phyloP scores from a whole-genome alignment of 225 moss, liverwort and hornwort species.

The Sphagnum contortum region DNA sequence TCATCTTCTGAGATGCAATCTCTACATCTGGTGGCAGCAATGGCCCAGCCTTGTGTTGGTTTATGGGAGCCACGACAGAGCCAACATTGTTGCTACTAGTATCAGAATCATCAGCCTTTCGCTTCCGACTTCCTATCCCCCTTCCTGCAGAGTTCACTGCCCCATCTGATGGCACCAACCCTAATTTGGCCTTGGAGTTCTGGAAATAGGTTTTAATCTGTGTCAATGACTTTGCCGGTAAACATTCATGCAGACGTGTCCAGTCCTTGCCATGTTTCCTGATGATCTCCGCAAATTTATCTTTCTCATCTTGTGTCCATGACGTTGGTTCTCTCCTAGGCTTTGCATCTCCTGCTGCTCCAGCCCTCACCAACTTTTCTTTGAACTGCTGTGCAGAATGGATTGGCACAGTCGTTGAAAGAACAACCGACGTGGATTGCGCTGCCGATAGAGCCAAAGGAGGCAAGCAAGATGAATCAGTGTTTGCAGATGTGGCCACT shows the following conservation, averaged over 20 bases:
- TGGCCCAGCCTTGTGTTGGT: constrained; percentile 43
- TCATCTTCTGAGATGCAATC: constrained; percentile 56
- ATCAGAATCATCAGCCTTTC: constrained; percentile 94
- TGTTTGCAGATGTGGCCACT: constrained; percentile 48
- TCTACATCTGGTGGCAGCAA: constrained; percentile 49
- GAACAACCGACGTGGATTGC: constrained; percentile 35
- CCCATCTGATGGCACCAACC: constrained; percentile 58
- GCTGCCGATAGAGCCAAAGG: constrained; percentile 21
- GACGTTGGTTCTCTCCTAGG: constrained; percentile 93
- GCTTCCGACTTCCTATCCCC: constrained; percentile 69
- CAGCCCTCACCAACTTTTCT: constrained; percentile 58
- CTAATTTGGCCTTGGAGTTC: constrained; percentile 95
- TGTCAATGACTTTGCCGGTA: constrained; percentile 89
- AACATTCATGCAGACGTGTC: constrained; percentile 67
- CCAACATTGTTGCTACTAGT: constrained; percentile 83
- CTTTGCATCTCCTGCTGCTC: constrained; percentile 60
- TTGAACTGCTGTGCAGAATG: constrained; percentile 41
- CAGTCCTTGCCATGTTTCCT: constrained; percentile 88
- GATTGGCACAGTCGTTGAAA: constrained; percentile 34
- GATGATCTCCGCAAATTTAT: constrained; percentile 92
- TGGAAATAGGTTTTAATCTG: constrained; percentile 99
- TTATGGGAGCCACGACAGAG: constrained; percentile 26
- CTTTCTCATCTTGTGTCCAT: constrained; percentile 99
- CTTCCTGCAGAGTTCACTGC: constrained; percentile 45
- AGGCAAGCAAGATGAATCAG: constrained; percentile 45